phyloP scores from a whole-genome alignment of 2,329 filamentous ascomycete species.

The Onygenales sp. region DNA sequence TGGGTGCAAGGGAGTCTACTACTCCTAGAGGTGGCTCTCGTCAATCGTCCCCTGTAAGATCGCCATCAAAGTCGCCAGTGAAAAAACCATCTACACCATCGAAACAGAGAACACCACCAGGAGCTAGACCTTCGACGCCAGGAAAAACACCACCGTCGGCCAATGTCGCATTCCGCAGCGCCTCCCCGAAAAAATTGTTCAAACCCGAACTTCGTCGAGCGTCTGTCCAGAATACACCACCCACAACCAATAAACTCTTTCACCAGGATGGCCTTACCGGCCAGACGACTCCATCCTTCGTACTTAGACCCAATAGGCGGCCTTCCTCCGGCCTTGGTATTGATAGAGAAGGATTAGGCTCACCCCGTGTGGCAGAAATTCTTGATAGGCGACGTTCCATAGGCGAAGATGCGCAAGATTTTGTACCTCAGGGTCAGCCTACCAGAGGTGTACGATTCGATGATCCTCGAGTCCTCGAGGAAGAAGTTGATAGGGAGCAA shows the following conservation, averaged over 20 bases:
- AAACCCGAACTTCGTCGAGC: conserved; percentile 31
- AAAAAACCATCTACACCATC: conserved; percentile 29
- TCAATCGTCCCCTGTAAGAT: conserved; percentile 27
- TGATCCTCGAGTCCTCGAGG: conserved; percentile 53
- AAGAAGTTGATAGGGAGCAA: conserved; percentile 54
- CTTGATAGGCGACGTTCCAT: conserved; percentile 64
- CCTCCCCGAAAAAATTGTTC: conserved; percentile 42
- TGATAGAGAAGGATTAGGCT: conserved; percentile 63
- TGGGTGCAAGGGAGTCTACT: conserved; percentile 32
- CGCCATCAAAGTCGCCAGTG: not conserved
- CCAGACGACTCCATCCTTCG: conserved; percentile 51
- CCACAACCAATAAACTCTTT: conserved; percentile 39
- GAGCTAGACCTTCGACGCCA: conserved; percentile 37
- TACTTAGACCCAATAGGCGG: conserved; percentile 53
- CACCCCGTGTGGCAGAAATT: conserved; percentile 61
- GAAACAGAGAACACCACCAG: conserved; percentile 37
- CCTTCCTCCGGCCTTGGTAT: conserved; percentile 59
- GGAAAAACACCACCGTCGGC: conserved; percentile 42
- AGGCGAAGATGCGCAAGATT: conserved; percentile 54
- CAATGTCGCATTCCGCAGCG: conserved; percentile 36
- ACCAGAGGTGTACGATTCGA: conserved; percentile 51
- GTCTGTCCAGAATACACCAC: conserved; percentile 26
- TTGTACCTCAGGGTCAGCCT: conserved; percentile 45
- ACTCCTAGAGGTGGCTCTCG: conserved; percentile 32
- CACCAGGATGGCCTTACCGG: conserved; percentile 46